These are phyloP conservation scores for Prunus mume DNA, from an alignment of 306 rosid species.

Conservation along the genomic window DNA sequence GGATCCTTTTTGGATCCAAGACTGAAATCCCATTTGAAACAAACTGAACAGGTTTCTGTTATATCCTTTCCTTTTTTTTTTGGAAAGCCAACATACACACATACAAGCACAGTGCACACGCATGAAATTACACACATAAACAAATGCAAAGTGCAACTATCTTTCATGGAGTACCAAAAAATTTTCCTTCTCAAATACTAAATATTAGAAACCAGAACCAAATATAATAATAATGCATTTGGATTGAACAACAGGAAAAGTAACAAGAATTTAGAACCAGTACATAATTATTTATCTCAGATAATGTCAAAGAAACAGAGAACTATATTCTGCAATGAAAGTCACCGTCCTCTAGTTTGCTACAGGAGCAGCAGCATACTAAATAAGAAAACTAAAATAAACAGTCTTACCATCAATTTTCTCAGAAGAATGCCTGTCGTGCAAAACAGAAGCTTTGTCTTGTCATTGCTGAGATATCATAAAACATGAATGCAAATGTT, in stretches of 20 bases:
- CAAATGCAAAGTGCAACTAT: too few relatives aligned
- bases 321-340: not conserved
- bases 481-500: conserved; percentile 8
- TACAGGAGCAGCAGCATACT: conserved; percentile 9
- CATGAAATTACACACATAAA: too few relatives aligned
- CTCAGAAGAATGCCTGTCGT: conserved; percentile 95
- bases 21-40: not conserved
- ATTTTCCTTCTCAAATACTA: too few relatives aligned
- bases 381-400: conserved; percentile 14
- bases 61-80: too few relatives aligned
- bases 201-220: not conserved
- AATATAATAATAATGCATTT: not conserved
- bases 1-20: not conserved
- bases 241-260: not conserved
- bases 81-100: too few relatives aligned
- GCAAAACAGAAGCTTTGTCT: conserved; percentile 88
- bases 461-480: conserved; percentile 59
- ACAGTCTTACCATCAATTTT: conserved; percentile 63
- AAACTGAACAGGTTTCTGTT: not conserved
- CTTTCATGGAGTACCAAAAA: too few relatives aligned
- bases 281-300: not conserved
- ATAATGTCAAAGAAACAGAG: not conserved
- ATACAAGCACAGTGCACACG: too few relatives aligned
- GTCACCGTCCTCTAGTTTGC: not conserved
- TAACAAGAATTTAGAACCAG: not conserved